These are phyloP conservation scores for Dalechampia spathulata DNA, from an alignment of 441 rosid species.

Conservation along the genomic window DNA sequence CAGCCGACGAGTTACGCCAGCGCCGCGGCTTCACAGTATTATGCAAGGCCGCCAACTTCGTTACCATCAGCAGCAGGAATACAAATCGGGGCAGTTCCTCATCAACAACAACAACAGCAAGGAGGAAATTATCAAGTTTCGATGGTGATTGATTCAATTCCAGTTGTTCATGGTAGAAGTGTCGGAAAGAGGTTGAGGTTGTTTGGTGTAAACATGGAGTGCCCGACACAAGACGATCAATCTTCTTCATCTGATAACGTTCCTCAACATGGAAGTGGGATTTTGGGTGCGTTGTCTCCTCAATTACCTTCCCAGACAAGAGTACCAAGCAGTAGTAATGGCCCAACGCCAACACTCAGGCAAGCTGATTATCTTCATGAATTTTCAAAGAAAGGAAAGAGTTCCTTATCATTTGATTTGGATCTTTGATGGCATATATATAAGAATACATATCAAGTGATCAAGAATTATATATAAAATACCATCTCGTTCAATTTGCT, in stretches of 20 bases:
- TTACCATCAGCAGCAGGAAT: slow-evolving; percentile 23
- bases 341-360: slow-evolving; percentile 11
- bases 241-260: slow-evolving; percentile 19
- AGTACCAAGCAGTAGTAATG: slow-evolving; percentile 1
- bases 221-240: slow-evolving; percentile 34
- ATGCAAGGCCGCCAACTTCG: slow-evolving; percentile 31
- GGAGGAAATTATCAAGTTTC: slow-evolving; percentile 16
- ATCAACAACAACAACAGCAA: slow-evolving; percentile 13
- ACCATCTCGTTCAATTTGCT: not conserved
- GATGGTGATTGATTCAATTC: slow-evolving; percentile 50
- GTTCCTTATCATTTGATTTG: slow-evolving; percentile 58
- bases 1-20: slow-evolving; percentile 27
- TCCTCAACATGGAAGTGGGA: slow-evolving; percentile 22
- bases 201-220: slow-evolving; percentile 69
- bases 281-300: slow-evolving; percentile 26
- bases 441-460: slow-evolving; percentile 2
- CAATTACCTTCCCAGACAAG: slow-evolving; percentile 25
- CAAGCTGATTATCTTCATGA: slow-evolving; percentile 26
- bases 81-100: slow-evolving; percentile 26
- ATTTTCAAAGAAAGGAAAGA: slow-evolving; percentile 65
- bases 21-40: slow-evolving; percentile 25
- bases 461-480: slow-evolving; percentile 5
- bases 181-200: slow-evolving; percentile 53
- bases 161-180: slow-evolving; percentile 48
- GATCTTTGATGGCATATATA: slow-evolving; percentile 34